phyloP scores from a whole-genome alignment of 768 basidiomycete species.

The Kwoniella mangroviensis region DNA sequence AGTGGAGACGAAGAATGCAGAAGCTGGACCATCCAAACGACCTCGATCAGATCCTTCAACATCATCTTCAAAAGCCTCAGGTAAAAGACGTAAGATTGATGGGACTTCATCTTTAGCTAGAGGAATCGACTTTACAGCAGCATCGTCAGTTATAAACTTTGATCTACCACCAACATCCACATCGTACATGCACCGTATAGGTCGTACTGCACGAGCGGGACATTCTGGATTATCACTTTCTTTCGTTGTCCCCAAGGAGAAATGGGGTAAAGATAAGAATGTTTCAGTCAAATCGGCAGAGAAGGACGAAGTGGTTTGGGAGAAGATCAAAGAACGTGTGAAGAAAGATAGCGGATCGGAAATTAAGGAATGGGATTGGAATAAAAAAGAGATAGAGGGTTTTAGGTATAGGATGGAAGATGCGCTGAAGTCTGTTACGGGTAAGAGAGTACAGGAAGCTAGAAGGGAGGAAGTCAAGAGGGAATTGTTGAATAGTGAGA shows the following conservation, averaged over 20 bases:
- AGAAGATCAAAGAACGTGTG: constrained; percentile 71
- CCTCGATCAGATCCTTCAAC: constrained; percentile 55
- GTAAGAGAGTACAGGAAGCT: constrained; percentile 83
- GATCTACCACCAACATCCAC: constrained; percentile 87
- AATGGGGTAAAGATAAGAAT: constrained; percentile 60
- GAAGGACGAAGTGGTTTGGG: constrained; percentile 76
- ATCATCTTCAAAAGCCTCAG: constrained; percentile 24
- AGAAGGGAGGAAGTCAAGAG: constrained; percentile 89
- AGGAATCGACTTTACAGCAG: constrained; percentile 95
- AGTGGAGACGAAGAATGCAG: constrained; percentile 22
- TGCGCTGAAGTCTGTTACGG: constrained; percentile 84
- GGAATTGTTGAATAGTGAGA: constrained; percentile 93
- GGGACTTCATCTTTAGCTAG: constrained; percentile 92
- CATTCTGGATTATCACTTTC: constrained; percentile 89
- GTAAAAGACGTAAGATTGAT: constrained; percentile 59
- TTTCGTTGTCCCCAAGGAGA: constrained; percentile 68
- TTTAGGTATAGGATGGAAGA: constrained; percentile 99
- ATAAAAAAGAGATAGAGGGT: constrained; percentile 91
- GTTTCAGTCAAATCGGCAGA: constrained; percentile 74
- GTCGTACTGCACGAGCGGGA: constrained; percentile 94
- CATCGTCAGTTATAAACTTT: constrained; percentile 96
- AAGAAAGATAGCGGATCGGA: constrained; percentile 67
- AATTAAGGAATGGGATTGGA: constrained; percentile 88
- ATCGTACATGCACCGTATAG: constrained; percentile 92
- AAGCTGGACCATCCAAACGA: constrained; percentile 61